Percentiles rank a stretch among this genome's conserved stretches.
Conservation (phyloP, 306 rosid species). For the Vachellia pachyceras region DNA sequence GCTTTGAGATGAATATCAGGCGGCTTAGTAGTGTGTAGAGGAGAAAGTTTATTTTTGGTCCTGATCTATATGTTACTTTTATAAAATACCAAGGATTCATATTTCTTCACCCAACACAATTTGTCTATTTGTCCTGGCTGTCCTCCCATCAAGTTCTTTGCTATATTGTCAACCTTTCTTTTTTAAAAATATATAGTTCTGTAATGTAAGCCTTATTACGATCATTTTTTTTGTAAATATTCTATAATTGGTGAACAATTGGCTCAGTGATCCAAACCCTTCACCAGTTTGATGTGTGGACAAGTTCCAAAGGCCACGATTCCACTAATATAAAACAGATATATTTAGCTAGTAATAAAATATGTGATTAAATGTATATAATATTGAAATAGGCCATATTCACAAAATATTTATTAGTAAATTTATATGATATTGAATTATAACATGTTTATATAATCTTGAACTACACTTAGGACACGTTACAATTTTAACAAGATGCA, state of each 20-base stretch:
- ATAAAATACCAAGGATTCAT: too few species aligned
- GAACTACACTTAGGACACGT: neutral
- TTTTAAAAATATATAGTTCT: neutral
- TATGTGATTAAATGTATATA: neutral
- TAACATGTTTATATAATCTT: neutral
- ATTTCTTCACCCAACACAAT: too few species aligned
- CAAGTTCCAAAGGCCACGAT: neutral
- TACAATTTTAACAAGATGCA: neutral
- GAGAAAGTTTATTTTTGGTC: neutral
- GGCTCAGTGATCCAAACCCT: neutral
- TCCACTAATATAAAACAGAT: neutral
- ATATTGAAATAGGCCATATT: neutral
- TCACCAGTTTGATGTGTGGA: neutral
- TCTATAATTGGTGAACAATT: neutral
- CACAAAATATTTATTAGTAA: neutral
- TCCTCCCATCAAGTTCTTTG: neutral
- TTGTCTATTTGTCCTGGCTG: neutral
- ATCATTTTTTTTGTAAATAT: neutral
- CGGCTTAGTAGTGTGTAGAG: neutral
- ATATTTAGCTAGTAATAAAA: neutral
- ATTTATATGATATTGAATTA: neutral
- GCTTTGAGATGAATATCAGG: neutral
- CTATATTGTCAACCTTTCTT: neutral
- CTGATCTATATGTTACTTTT: neutral
- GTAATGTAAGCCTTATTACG: neutral